phyloP scores from a whole-genome alignment of 305 asterid species.

The Rubia tinctorum region DNA sequence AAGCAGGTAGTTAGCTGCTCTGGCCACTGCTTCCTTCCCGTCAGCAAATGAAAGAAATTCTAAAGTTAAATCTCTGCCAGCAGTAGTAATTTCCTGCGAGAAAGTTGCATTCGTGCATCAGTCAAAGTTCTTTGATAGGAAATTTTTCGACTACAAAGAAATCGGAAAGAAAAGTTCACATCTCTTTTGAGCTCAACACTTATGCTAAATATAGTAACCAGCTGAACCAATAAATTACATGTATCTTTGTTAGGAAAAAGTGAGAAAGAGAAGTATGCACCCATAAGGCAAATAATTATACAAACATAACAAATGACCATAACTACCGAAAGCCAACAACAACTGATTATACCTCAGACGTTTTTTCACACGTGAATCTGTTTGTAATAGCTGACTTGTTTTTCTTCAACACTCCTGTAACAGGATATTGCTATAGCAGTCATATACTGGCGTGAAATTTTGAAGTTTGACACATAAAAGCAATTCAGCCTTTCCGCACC shows the following conservation, averaged over 20 bases:
- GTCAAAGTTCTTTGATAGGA: neutral
- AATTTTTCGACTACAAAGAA: neutral
- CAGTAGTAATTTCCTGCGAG: slow-evolving; percentile 37
- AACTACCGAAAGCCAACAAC: slow-evolving; percentile 6
- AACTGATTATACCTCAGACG: slow-evolving; percentile 46
- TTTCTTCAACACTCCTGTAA: slow-evolving; percentile 77
- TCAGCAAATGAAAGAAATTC: slow-evolving; percentile 77
- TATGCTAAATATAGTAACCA: neutral
- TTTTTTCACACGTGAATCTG: slow-evolving; percentile 40
- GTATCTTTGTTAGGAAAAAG: neutral
- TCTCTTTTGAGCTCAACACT: neutral
- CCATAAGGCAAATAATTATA: neutral
- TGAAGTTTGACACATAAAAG: slow-evolving; percentile 12
- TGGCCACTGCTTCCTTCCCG: slow-evolving; percentile 78
- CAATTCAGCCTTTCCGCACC: slow-evolving; percentile 39
- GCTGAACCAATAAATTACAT: neutral
- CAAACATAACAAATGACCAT: neutral
- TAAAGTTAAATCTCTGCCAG: slow-evolving; percentile 48
- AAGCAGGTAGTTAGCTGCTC: slow-evolving; percentile 74
- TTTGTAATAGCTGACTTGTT: slow-evolving; percentile 53
- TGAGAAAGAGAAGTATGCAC: slow-evolving; percentile 4
- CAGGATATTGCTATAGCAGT: slow-evolving; percentile 21
- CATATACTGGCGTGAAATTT: slow-evolving; percentile 9
- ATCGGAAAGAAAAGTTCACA: neutral
- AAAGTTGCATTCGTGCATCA: slow-evolving; percentile 5